Percentiles rank a stretch among this genome's conserved stretches.
These are phyloP conservation scores for Epichloe baconii DNA, from an alignment of 2,329 filamentous ascomycete species.

Conservation along the genomic window DNA sequence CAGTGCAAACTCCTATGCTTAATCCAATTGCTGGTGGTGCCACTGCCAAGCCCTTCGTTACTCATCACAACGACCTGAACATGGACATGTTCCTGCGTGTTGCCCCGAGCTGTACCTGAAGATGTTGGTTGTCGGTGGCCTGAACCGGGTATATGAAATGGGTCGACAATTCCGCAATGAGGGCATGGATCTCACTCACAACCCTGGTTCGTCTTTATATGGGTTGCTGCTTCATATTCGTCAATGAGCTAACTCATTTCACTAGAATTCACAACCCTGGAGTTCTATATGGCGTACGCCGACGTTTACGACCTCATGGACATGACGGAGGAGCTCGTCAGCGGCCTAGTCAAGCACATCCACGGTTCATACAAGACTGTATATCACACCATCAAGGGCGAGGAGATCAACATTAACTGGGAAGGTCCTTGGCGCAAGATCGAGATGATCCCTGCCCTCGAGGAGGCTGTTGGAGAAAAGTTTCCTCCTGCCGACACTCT, in stretches of 20 bases:
- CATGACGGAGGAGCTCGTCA: slow-evolving; percentile 86
- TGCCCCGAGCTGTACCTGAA: slow-evolving; percentile 91
- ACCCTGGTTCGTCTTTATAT: slow-evolving; percentile 35
- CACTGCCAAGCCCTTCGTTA: slow-evolving; percentile 84
- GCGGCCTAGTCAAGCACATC: slow-evolving; percentile 74
- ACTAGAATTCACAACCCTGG: slow-evolving; percentile 86
- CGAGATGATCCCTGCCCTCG: slow-evolving; percentile 80
- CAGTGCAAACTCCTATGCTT: slow-evolving; percentile 97
- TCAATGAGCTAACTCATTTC: not conserved
- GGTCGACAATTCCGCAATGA: slow-evolving; percentile 95
- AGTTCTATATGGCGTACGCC: slow-evolving; percentile 92
- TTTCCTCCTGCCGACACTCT: slow-evolving; percentile 84
- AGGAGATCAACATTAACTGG: slow-evolving; percentile 91
- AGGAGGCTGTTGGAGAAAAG: slow-evolving; percentile 81
- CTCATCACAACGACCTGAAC: slow-evolving; percentile 90
- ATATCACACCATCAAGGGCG: slow-evolving; percentile 76
- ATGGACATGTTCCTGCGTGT: slow-evolving; percentile 93
- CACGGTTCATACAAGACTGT: slow-evolving; percentile 75
- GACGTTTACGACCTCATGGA: slow-evolving; percentile 75
- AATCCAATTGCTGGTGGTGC: slow-evolving; percentile 91
- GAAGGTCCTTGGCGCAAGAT: slow-evolving; percentile 83
- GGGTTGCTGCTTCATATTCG: too few relatives aligned
- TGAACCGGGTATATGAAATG: slow-evolving; percentile 91
- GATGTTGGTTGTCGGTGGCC: slow-evolving; percentile 85
- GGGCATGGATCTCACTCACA: slow-evolving; percentile 63